Base-by-base conservation (phyloP, 345 rosid genomes). In the Citrus glauca region DNA sequence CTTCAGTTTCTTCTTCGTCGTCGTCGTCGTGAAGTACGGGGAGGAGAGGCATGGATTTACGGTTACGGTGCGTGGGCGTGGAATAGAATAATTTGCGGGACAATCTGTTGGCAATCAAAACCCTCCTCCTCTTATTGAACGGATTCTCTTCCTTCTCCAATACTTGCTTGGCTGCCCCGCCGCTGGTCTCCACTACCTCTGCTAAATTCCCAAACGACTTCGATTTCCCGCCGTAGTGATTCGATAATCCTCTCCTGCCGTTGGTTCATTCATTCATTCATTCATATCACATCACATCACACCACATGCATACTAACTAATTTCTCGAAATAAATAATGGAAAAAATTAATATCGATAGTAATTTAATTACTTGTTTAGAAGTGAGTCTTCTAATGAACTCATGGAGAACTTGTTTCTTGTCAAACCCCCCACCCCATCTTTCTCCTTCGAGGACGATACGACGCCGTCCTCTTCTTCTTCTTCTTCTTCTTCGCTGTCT, bases 1-100 rank as follows among this genome's bases (percentile, higher is more conserved):
- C 59, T 20, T 69, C 38, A 30, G 33, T 63, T 16, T 19, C 56
- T 6, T 69, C 70, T 33, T 40, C 64, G 0, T 88, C 91, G 67
- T 88, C n/a, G n/a, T n/a, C n/a, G n/a, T 88, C 91, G 67, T 88
- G 88, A 53, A 75, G 74, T 20, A 86, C 35, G 7, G 90, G 81
- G 63, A 94, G 92, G 50, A 90, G 90, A 53, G 97, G 98, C 98
- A 92, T 90, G 37, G 97, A 94, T 74, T 82, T 87, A 5, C 94
- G 94, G 82, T 87, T 86, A 3, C 76, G 76, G 82, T 84, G 90
- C 50, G 50, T 0, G 50, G 50, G 16, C 3, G 50, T 11, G 16
- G 87, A 77, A 82, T 91, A 90, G 77, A 87, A 86, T 2, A 79
- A 83, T 57, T 78, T 90, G 55, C 87, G 83, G 8, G 83, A 72